Base-by-base conservation (phyloP, 2,329 filamentous ascomycete genomes). In the Cladosporium sphaerospermum region DNA sequence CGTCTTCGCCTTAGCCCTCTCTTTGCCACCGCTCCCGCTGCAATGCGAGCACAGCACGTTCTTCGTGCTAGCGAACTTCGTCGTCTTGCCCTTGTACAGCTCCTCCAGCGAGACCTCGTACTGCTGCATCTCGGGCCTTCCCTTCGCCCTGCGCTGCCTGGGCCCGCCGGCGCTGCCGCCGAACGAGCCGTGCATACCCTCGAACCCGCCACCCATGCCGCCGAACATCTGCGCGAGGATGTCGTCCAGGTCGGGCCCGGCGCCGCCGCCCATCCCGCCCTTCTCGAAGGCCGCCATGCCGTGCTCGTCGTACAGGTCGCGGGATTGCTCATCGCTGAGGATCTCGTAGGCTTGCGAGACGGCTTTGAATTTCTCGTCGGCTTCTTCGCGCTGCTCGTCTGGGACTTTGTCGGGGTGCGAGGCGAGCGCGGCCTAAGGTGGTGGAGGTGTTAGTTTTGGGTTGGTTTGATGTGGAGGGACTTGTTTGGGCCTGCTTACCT, bases 41-140 rank as follows among this genome's bases (percentile, higher is more conserved):
- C 93, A 99, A 63, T 84, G 80, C 55, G 79, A 79, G 73, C 93
- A 99, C 57, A 96, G 78, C 57, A 96, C 81, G 67, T 96, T 92
- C 77, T 97, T 97, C 65, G 91, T 95, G 66, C 88, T 93, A 8
- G 89, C 85, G 69, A 99, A 96, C 74, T 95, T 93, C 67, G 95
- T 93, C 1, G 93, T 96, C 78, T 97, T 96, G 64, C 93, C 93
- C 75, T 95, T 96, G 80, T 97, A 99, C 32, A 99, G 78, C 71
- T 99, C 93, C 70, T 97, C 93, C 55, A 99, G 75, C 2, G 84
- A 87, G 54, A 97, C 88, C 68, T 90, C 85, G 73, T 99, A 97
- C 63, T 89, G 82, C 64, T 95, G 89, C 68, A 95, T 86, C 70
- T 96, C 92, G 61, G 91, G 85, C 50, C 81, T 83, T 43, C 92